A percentile compares a stretch with the other conserved stretches of the same genome.
Conservation (phyloP, 140 eudicot species). For the Eryngium alpinum region DNA sequence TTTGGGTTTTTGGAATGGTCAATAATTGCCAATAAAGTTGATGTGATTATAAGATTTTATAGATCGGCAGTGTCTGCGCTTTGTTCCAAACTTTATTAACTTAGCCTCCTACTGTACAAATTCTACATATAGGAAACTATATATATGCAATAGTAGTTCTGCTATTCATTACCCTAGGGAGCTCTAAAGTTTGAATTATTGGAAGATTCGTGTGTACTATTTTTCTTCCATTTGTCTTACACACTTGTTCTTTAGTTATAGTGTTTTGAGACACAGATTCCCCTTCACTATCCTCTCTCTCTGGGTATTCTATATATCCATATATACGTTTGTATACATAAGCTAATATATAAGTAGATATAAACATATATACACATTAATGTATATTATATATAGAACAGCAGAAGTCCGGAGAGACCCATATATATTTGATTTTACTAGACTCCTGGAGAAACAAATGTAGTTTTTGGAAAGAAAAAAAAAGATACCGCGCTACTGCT, state of each 20-base stretch:
- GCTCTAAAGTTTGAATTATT: background rate
- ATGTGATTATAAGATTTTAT: constrained; percentile 1
- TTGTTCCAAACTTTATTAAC: background rate
- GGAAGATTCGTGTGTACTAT: background rate
- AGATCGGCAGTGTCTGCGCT: background rate
- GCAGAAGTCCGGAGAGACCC: no score
- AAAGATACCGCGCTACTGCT: no score
- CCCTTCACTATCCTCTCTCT: background rate
- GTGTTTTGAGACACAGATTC: background rate
- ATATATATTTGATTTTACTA: no score
- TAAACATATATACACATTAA: no score
- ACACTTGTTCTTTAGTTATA: background rate
- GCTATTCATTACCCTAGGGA: background rate
- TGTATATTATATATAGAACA: no score
- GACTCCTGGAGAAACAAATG: no score
- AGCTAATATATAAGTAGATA: no score
- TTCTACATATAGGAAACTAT: background rate
- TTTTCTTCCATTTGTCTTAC: background rate
- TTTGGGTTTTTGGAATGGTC: background rate
- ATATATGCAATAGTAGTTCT: background rate
- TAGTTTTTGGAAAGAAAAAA: no score
- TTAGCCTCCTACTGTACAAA: background rate
- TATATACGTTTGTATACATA: no score
- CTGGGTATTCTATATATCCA: no score
- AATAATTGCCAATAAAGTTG: constrained; percentile 4